These are phyloP conservation scores for Pascua guehoae DNA, from an alignment of 1,284 basidiomycete species.

Conservation along the genomic window DNA sequence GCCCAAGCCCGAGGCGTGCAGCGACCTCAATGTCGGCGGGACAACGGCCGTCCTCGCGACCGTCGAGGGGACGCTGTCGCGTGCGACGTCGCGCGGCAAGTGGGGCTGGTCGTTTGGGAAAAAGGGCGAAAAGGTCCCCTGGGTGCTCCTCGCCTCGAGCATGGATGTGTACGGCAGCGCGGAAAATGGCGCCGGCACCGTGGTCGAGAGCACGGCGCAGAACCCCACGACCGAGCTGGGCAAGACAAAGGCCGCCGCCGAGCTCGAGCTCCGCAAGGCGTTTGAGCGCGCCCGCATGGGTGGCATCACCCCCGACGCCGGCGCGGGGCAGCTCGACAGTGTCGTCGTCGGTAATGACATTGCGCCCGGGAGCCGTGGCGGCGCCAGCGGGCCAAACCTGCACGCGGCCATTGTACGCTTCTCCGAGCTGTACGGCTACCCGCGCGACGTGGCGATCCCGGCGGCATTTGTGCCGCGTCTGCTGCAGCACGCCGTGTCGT, in stretches of 20 bases:
- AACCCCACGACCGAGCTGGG: conserved; percentile 31
- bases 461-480: conserved; percentile 39
- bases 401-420: conserved; percentile 35
- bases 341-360: background rate
- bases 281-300: conserved; percentile 4
- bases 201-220: conserved; percentile 21
- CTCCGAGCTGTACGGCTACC: conserved; percentile 43
- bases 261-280: conserved; percentile 23
- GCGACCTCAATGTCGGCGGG: conserved; percentile 35
- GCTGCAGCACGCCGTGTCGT: conserved; percentile 37
- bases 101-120: background rate
- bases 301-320: too few species aligned
- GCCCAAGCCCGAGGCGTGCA: conserved; percentile 34
- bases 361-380: background rate
- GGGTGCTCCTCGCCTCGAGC: conserved; percentile 40
- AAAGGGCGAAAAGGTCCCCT: conserved; percentile 22
- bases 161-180: conserved; percentile 38
- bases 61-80: conserved; percentile 14
- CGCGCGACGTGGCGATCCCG: conserved; percentile 24
- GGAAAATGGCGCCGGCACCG: conserved; percentile 5
- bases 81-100: background rate
- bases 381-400: background rate
- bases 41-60: conserved; percentile 30
- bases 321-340: background rate
- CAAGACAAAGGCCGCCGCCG: conserved; percentile 36